Percentiles rank a stretch among this genome's conserved stretches.
phyloP scores from a whole-genome alignment of 306 rosid species.

The Casuarina equisetifolia region DNA sequence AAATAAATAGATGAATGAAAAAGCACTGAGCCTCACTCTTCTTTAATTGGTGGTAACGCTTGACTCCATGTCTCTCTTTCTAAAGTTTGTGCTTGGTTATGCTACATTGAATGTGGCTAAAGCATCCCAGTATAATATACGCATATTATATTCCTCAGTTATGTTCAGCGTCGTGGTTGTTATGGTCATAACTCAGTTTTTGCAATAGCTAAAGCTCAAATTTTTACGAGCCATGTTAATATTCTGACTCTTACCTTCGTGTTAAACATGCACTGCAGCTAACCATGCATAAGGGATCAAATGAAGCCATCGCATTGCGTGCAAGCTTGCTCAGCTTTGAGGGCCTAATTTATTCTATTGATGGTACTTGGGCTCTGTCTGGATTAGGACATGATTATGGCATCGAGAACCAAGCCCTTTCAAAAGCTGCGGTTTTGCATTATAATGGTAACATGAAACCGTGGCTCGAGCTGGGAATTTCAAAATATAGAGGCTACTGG shows the following conservation, averaged over 20 bases:
- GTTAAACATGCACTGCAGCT: conserved; percentile 39
- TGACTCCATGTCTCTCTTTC: background rate
- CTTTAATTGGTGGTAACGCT: background rate
- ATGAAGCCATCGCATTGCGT: conserved; percentile 49
- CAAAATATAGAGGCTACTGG: conserved; percentile 74
- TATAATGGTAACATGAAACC: conserved; percentile 97
- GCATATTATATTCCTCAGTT: background rate
- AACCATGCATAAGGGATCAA: conserved; percentile 37
- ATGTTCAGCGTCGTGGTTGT: background rate
- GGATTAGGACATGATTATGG: conserved; percentile 84
- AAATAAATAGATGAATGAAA: background rate
- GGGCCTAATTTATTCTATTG: conserved; percentile 59
- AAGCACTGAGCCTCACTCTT: background rate
- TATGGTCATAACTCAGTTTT: background rate
- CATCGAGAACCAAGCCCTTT: conserved; percentile 41
- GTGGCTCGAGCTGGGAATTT: conserved; percentile 97
- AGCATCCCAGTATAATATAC: background rate
- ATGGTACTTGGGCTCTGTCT: conserved; percentile 63
- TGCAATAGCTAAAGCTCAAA: conserved; percentile 1
- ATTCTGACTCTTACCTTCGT: conserved; percentile 31
- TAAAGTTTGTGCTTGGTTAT: background rate
- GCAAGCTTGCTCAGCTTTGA: conserved; percentile 84
- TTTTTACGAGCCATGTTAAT: conserved; percentile 20
- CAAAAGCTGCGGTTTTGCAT: conserved; percentile 69
- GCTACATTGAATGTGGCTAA: background rate